Conservation (phyloP, 2,329 filamentous ascomycete genomes). For the Penicillium sp. region DNA sequence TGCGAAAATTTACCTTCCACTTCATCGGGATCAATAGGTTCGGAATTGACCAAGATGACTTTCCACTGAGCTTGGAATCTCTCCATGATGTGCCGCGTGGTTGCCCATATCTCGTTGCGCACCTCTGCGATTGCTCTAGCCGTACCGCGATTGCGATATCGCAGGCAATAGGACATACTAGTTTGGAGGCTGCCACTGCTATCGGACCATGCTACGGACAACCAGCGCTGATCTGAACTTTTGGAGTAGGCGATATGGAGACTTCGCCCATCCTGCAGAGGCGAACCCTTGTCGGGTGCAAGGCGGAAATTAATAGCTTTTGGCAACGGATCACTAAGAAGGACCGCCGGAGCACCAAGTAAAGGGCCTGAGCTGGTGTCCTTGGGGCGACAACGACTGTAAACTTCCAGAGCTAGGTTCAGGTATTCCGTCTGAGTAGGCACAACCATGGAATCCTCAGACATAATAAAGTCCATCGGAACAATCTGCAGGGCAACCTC, state of each 20-base stretch:
- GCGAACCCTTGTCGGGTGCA: constrained; percentile 52
- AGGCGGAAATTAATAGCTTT: constrained; percentile 57
- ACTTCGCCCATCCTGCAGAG: constrained; percentile 57
- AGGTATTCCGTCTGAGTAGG: constrained; percentile 50
- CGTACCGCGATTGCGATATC: constrained; percentile 35
- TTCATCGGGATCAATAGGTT: constrained; percentile 53
- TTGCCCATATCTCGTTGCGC: constrained; percentile 58
- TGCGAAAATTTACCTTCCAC: constrained; percentile 44
- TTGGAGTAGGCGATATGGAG: constrained; percentile 61
- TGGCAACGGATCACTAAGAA: constrained; percentile 55
- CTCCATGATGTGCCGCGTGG: constrained; percentile 56
- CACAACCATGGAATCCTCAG: constrained; percentile 52
- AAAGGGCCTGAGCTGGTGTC: constrained; percentile 36
- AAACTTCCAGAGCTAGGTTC: constrained; percentile 57
- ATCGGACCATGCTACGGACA: constrained; percentile 62
- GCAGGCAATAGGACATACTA: constrained; percentile 56
- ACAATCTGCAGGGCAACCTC: constrained; percentile 61
- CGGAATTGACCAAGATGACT: constrained; percentile 55
- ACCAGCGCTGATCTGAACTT: constrained; percentile 58
- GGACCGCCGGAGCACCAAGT: constrained; percentile 53
- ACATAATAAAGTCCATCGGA: constrained; percentile 56
- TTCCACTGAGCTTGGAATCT: constrained; percentile 56
- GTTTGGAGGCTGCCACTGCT: constrained; percentile 55
- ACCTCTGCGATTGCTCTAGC: constrained; percentile 48
- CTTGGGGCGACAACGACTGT: constrained; percentile 57